Conservation (phyloP, 2,329 filamentous ascomycete species). For the Phaeophleospora eucalypticola region DNA sequence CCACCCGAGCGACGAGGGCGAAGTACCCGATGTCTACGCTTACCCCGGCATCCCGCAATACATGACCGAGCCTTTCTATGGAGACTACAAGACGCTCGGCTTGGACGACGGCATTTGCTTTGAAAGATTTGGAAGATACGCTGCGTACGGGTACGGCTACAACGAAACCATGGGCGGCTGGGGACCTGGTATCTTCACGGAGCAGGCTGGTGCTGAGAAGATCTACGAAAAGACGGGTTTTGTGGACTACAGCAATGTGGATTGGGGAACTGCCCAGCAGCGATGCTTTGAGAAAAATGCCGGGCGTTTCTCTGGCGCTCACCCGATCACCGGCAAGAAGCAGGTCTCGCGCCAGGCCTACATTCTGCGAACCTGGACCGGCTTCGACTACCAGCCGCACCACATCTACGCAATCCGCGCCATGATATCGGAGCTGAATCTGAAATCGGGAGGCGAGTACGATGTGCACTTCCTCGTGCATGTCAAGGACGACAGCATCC, state of each 20-base stretch:
- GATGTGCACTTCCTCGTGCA: slow-evolving; percentile 82
- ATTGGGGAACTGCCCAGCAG: slow-evolving; percentile 48
- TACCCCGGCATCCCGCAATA: slow-evolving; percentile 54
- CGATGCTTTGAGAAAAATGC: slow-evolving; percentile 49
- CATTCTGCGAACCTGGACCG: slow-evolving; percentile 79
- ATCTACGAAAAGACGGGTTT: slow-evolving; percentile 46
- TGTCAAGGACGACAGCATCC: slow-evolving; percentile 70
- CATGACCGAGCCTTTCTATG: slow-evolving; percentile 46
- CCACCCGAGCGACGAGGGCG: slow-evolving; percentile 54
- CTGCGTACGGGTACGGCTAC: slow-evolving; percentile 50
- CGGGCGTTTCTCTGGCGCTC: slow-evolving; percentile 38
- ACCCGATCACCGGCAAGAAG: slow-evolving; percentile 32
- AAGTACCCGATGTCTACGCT: slow-evolving; percentile 60
- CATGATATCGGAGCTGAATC: slow-evolving; percentile 74
- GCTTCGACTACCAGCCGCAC: slow-evolving; percentile 72
- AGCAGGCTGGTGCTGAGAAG: slow-evolving; percentile 42
- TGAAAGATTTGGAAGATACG: slow-evolving; percentile 48
- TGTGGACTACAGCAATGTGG: slow-evolving; percentile 46
- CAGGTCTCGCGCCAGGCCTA: slow-evolving; percentile 66
- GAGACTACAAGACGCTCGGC: slow-evolving; percentile 46
- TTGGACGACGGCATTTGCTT: slow-evolving; percentile 48
- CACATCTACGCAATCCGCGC: slow-evolving; percentile 77
- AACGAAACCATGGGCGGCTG: slow-evolving; percentile 44
- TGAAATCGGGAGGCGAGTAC: slow-evolving; percentile 81
- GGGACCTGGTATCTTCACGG: slow-evolving; percentile 40